A percentile compares a stretch with the other conserved stretches of the same genome.
These are phyloP conservation scores for Boletus sp. DNA, from an alignment of 768 basidiomycete genomes.

Conservation along the genomic window DNA sequence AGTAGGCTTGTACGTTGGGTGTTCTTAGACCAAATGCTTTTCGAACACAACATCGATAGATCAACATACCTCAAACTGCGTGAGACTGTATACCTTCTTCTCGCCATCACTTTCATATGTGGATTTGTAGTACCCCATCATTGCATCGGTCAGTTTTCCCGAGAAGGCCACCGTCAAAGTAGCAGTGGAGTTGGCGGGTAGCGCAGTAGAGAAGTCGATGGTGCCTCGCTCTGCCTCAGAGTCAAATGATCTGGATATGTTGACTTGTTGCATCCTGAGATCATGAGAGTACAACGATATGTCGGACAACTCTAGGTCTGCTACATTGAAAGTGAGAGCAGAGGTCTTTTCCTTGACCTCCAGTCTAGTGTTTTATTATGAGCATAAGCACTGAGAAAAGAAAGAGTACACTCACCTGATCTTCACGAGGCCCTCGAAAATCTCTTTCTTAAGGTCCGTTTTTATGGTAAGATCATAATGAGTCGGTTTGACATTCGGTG, in stretches of 20 bases:
- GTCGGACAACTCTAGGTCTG: slow-evolving; percentile 55
- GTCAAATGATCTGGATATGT: slow-evolving; percentile 53
- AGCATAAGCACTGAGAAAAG: not conserved
- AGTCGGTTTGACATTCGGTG: slow-evolving; percentile 60
- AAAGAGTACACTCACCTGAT: slow-evolving; percentile 49
- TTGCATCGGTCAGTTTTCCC: slow-evolving; percentile 63
- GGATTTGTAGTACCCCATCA: slow-evolving; percentile 85
- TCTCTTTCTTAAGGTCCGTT: slow-evolving; percentile 77
- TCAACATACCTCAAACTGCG: slow-evolving; percentile 76
- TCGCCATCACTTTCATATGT: slow-evolving; percentile 61
- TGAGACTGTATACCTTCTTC: slow-evolving; percentile 70
- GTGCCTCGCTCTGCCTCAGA: slow-evolving; percentile 61
- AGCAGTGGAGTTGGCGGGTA: slow-evolving; percentile 70
- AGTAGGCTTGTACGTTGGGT: slow-evolving; percentile 56
- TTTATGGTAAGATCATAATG: slow-evolving; percentile 80
- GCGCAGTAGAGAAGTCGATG: slow-evolving; percentile 52
- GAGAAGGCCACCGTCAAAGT: slow-evolving; percentile 68
- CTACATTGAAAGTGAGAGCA: slow-evolving; percentile 62
- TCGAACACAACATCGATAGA: not conserved
- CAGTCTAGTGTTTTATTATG: slow-evolving; percentile 42
- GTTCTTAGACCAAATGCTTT: not conserved
- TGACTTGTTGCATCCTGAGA: slow-evolving; percentile 45
- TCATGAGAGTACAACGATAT: slow-evolving; percentile 57
- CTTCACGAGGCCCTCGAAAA: slow-evolving; percentile 75
- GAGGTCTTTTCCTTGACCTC: slow-evolving; percentile 62